Percentiles rank a stretch among this genome's conserved stretches.
Conservation (phyloP, 495 filamentous ascomycete species). For the Podospora didyma region DNA sequence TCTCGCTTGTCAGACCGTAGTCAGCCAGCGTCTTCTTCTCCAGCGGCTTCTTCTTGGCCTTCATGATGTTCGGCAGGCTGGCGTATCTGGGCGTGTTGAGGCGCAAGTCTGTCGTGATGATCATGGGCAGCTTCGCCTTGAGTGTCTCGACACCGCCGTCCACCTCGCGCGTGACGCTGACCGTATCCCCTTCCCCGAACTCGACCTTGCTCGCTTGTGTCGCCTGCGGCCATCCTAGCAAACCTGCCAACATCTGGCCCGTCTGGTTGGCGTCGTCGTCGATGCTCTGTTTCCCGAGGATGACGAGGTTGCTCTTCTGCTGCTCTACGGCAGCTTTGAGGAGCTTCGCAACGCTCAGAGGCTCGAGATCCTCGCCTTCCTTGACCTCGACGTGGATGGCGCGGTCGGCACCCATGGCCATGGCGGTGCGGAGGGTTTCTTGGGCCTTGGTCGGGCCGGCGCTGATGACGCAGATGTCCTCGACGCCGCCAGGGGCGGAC, state of each 20-base stretch:
- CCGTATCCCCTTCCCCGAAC: slow-evolving; percentile 54
- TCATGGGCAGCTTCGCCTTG: slow-evolving; percentile 74
- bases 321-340: slow-evolving; percentile 69
- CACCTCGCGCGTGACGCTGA: slow-evolving; percentile 83
- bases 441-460: slow-evolving; percentile 82
- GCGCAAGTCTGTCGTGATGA: slow-evolving; percentile 91
- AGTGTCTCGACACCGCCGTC: slow-evolving; percentile 94
- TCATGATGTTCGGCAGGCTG: slow-evolving; percentile 97
- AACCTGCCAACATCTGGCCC: slow-evolving; percentile 93
- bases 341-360: slow-evolving; percentile 85
- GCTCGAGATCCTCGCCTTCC: slow-evolving; percentile 68
- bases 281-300: slow-evolving; percentile 95
- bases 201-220: slow-evolving; percentile 84
- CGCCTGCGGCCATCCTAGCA: slow-evolving; percentile 89
- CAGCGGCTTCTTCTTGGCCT: slow-evolving; percentile 98
- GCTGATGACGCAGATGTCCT: slow-evolving; percentile 84
- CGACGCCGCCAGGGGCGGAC: slow-evolving; percentile 55
- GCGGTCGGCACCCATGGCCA: slow-evolving; percentile 98
- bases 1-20: slow-evolving; percentile 67
- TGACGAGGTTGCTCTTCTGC: slow-evolving; percentile 85
- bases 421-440: slow-evolving; percentile 87
- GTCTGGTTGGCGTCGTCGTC: slow-evolving; percentile 96
- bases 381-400: slow-evolving; percentile 78
- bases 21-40: slow-evolving; percentile 85
- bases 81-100: slow-evolving; percentile 95